Evolutionary conservation across 495 filamentous ascomycete genomes (phyloP), one percentile per base, ranked within the genome.

Genomic region (Glarea lozoyensis): DNA sequence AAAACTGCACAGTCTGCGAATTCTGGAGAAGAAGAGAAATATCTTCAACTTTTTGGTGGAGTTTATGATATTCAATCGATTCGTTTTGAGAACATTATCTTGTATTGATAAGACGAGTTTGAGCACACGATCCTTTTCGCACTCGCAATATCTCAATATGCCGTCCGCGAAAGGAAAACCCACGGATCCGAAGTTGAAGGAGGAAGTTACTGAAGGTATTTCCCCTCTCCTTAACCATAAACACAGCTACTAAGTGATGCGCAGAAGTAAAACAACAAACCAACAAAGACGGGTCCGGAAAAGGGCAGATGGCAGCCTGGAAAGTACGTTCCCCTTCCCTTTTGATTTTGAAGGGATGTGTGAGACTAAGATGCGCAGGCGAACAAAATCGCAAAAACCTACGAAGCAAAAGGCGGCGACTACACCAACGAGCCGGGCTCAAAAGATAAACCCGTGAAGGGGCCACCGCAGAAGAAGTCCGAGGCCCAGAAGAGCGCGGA

Each of bases 241-340:
- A 7, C 31, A 21, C 2, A 34, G 38, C 10, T 15, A 37, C 18
- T 10, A 11, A 3, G 15, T 30, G 29, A 16, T 32, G 37, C 31
- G 45, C 45, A 66, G 53, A 75, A 43, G 67, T 71, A 46, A 63
- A 70, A 41, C 67, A 70, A 50, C 63, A 71, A 43, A 60, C 65
- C 7, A 74, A 76, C 46, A 74, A 75, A 51, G 70, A 72, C 15
- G 72, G 73, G 1, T 57, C 62, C 32, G 73, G 72, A 22, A 62
- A 74, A 42, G 71, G 72, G 9, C 66, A 75, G 42, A 71, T 68
- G 73, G 62, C 68, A 13, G 73, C 72, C 9, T 77, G 73, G 72
- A 77, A 77, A 62, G 72, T 70, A 27, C 48, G 55, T 38, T 17
- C 33, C 25, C 20, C 31, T 9, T 38, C 40, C n/a, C n/a, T n/a